Evolutionary conservation across 306 rosid species (phyloP), one percentile per base, ranked within the genome.

Genomic region (Boehmeria nivea): DNA sequence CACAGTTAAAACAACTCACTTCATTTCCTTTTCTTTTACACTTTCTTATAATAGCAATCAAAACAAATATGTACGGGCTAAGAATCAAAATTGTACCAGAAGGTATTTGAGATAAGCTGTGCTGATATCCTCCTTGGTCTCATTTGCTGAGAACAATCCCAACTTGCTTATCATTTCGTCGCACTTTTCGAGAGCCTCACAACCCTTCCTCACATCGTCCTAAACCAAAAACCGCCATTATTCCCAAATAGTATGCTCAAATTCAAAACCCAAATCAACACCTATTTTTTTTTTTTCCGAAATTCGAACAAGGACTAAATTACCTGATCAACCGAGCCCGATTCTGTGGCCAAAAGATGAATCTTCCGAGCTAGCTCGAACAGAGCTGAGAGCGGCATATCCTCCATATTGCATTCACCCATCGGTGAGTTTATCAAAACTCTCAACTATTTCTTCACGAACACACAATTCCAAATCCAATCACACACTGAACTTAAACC

Each of bases 71-170:
- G 34, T 3, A 28, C 34, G 34, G 34, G 34, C 34, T 28, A 40
- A 40, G 44, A 40, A 40, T 17, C 15, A 19, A 66, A 25, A 52
- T 21, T 3, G 66, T 82, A 87, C 99, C 95, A 91, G 70, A 59
- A 83, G 26, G 49, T 91, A 87, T 72, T 91, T 91, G 22, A 91
- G 87, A 75, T 83, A 81, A 23, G 81, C 42, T 19, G 99, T 87
- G 77, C 81, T 73, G 56, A 91, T 81, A 79, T 91, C 99, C 5
- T 91, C 99, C 63, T 87, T 91, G 73, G 86, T 83, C 77, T 91
- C 99, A 22, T 91, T 91, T 3, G 81, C 3, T 16, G 96, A 91
- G 76, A 91, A 87, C 81, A 91, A 69, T 4, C 89, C 96, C 15
- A 91, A 65, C 72, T 78, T 87, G 63, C 71, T 70, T 14, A 82